These are phyloP conservation scores for Mayamaea pseudoterrestris DNA, from an alignment of 108 stramenopile species.

Conservation along the genomic window DNA sequence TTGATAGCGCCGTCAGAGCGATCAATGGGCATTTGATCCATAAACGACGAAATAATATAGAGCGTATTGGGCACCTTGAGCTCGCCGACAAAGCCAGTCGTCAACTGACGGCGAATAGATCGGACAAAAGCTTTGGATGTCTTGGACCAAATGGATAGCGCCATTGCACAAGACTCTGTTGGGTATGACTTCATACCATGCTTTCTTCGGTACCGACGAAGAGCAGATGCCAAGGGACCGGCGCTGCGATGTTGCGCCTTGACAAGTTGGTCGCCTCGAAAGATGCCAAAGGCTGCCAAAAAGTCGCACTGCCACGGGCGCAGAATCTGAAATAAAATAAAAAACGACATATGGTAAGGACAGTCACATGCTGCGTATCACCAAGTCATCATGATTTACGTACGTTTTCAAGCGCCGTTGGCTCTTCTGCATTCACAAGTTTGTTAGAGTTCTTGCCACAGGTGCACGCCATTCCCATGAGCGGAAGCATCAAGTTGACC, in stretches of 20 bases:
- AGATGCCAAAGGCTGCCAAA: constrained; percentile 30
- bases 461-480: constrained; percentile 59
- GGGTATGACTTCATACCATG: constrained; percentile 27
- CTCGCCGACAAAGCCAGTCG: constrained; percentile 4
- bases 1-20: no score
- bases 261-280: constrained; percentile 28
- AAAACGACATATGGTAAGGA: no score
- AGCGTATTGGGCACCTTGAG: constrained; percentile 18
- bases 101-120: constrained; percentile 41
- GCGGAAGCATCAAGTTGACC: constrained; percentile 60
- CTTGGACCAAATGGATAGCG: constrained; percentile 55
- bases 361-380: no score
- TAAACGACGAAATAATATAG: constrained; percentile 20
- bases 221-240: constrained; percentile 23
- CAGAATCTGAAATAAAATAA: no score
- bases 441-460: constrained; percentile 26
- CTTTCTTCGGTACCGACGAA: constrained; percentile 41
- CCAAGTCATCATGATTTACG: no score
- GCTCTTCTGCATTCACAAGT: constrained; percentile 30
- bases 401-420: constrained; percentile 45
- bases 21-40: constrained; percentile 7
- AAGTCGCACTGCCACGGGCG: constrained; percentile 67
- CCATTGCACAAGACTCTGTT: constrained; percentile 49
- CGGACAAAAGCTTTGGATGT: constrained; percentile 56
- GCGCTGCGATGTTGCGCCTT: constrained; percentile 37